A percentile compares a stretch with the other conserved stretches of the same genome.
These are phyloP conservation scores for Fusarium phyllophilum DNA, from an alignment of 2,329 filamentous ascomycete species.

Conservation along the genomic window DNA sequence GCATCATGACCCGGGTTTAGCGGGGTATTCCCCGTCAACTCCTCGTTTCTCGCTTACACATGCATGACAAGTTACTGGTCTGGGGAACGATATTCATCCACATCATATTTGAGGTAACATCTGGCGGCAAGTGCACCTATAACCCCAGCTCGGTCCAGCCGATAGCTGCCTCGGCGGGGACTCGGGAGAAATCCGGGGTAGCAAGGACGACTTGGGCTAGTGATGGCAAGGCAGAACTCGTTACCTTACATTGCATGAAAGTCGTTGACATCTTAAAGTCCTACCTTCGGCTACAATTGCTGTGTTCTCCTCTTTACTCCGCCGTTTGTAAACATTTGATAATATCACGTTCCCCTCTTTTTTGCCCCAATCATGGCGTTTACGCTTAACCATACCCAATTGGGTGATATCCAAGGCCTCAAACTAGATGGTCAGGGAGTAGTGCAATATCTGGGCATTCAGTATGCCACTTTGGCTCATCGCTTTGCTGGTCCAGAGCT, in stretches of 20 bases:
- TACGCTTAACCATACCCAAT: neutral
- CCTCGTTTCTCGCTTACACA: neutral
- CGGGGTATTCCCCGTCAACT: neutral
- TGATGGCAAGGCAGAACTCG: rapidly evolving
- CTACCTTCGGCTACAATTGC: neutral
- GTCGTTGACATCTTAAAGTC: neutral
- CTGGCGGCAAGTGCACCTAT: neutral
- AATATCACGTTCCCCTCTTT: neutral
- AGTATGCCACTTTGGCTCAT: neutral
- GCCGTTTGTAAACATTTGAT: neutral
- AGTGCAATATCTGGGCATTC: neutral
- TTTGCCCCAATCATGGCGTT: neutral
- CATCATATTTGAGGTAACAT: neutral
- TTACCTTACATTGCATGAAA: neutral
- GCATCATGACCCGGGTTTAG: neutral
- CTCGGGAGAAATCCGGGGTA: neutral
- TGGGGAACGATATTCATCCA: neutral
- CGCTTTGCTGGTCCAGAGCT: neutral
- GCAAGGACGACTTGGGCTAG: too few species aligned
- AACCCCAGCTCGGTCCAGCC: neutral
- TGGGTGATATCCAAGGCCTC: neutral
- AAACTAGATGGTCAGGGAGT: neutral
- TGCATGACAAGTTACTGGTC: neutral
- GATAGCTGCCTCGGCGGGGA: too few species aligned
- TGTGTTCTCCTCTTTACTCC: neutral